These are phyloP conservation scores for Penicillium glabrum DNA, from an alignment of 2,329 filamentous ascomycete genomes.

Conservation along the genomic window DNA sequence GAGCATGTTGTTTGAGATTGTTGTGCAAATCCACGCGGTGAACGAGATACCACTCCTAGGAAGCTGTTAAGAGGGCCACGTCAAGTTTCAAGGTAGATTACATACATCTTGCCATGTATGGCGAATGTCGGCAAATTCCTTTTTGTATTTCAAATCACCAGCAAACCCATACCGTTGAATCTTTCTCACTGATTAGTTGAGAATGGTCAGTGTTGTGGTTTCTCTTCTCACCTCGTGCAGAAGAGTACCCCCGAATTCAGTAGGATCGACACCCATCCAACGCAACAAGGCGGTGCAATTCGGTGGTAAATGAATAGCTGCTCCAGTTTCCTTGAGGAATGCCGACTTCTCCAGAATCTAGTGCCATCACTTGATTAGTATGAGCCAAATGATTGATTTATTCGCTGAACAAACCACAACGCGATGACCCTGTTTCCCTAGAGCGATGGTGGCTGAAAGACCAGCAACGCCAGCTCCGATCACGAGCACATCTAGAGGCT, in stretches of 20 bases:
- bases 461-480: slow-evolving; percentile 38
- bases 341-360: slow-evolving; percentile 31
- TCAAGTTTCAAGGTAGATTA: background rate
- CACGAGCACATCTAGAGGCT: slow-evolving; percentile 21
- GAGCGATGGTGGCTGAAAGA: slow-evolving; percentile 32
- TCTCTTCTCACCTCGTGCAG: slow-evolving; percentile 17
- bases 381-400: background rate
- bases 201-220: background rate
- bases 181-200: slow-evolving; percentile 4
- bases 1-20: slow-evolving; percentile 34
- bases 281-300: slow-evolving; percentile 27
- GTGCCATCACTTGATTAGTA: background rate
- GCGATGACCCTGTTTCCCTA: slow-evolving; percentile 33
- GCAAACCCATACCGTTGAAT: slow-evolving; percentile 18
- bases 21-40: slow-evolving; percentile 47
- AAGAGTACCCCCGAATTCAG: slow-evolving; percentile 24
- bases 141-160: slow-evolving; percentile 17
- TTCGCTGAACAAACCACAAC: slow-evolving; percentile 28
- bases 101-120: slow-evolving; percentile 26
- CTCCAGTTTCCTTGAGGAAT: slow-evolving; percentile 26
- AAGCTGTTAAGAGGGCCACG: background rate
- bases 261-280: slow-evolving; percentile 24
- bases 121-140: slow-evolving; percentile 16
- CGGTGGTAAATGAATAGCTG: slow-evolving; percentile 27
- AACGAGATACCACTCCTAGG: slow-evolving; percentile 32